Evolutionary conservation across 2,329 filamentous ascomycete genomes (phyloP).

Genomic region (Fusarium decemcellulare): DNA sequence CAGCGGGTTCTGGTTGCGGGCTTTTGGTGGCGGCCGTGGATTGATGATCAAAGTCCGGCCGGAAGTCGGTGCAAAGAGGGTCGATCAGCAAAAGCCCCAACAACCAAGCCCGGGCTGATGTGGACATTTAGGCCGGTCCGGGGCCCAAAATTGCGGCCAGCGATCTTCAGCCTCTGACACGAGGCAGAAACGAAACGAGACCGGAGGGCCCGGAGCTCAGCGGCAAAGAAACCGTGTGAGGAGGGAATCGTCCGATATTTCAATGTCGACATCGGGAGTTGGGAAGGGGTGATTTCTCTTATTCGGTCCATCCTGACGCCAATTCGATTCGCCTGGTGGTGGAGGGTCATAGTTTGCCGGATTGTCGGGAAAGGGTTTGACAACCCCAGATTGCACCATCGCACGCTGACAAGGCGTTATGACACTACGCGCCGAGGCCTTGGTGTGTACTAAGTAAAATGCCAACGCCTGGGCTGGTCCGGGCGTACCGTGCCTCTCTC

Average conservation of each 20-base stretch:
- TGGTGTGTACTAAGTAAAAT: slow-evolving; percentile 35
- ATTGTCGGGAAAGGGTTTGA: slow-evolving; percentile 39
- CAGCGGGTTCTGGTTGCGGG: slow-evolving; percentile 15
- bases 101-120: slow-evolving; percentile 17
- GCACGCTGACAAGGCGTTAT: slow-evolving; percentile 48
- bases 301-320: slow-evolving; percentile 6
- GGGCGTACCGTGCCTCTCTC: slow-evolving; percentile 9
- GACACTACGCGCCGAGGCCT: slow-evolving; percentile 31
- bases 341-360: slow-evolving; percentile 12
- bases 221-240: slow-evolving; percentile 8
- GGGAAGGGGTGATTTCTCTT: slow-evolving; percentile 42
- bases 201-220: slow-evolving; percentile 19
- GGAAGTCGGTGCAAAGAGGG: slow-evolving; percentile 32
- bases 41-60: slow-evolving; percentile 26
- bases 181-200: slow-evolving; percentile 1
- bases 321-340: slow-evolving; percentile 1
- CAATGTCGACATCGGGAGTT: slow-evolving; percentile 46
- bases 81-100: slow-evolving; percentile 24
- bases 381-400: slow-evolving; percentile 49
- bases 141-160: slow-evolving; percentile 9
- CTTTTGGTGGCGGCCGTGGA: slow-evolving; percentile 31
- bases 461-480: slow-evolving; percentile 17
- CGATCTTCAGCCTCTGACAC: neutral
- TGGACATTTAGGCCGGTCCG: slow-evolving; percentile 20
- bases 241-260: slow-evolving; percentile 37